Percentiles rank a stretch among this genome's conserved stretches.
Conservation (phyloP, 1,284 basidiomycete genomes). For the Malassezia psittaci region DNA sequence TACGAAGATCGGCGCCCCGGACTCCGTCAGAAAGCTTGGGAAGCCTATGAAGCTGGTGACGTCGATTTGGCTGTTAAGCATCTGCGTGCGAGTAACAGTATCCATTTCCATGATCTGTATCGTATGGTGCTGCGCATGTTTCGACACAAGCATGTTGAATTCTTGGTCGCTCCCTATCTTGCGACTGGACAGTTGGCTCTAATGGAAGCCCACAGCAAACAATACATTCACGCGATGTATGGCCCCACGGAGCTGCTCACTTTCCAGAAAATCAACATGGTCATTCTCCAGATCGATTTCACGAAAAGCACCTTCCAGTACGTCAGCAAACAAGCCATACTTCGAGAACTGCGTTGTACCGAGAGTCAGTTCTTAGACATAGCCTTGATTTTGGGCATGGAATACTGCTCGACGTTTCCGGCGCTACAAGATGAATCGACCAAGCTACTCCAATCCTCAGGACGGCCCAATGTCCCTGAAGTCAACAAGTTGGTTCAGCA, state of each 20-base stretch:
- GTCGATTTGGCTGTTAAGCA: conserved; percentile 74
- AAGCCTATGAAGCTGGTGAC: conserved; percentile 41
- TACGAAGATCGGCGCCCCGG: conserved; percentile 39
- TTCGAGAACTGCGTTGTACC: conserved; percentile 64
- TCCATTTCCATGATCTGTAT: conserved; percentile 66
- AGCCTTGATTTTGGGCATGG: conserved; percentile 80
- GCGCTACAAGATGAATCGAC: conserved; percentile 54
- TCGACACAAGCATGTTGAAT: conserved; percentile 88
- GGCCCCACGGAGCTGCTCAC: conserved; percentile 81
- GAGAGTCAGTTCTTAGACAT: conserved; percentile 93
- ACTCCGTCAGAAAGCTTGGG: conserved; percentile 37
- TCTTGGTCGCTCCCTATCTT: conserved; percentile 86
- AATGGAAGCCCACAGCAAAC: conserved; percentile 80
- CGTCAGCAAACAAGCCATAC: conserved; percentile 67
- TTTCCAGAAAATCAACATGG: conserved; percentile 72
- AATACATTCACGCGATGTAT: conserved; percentile 89
- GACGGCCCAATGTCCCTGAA: conserved; percentile 33
- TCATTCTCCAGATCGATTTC: conserved; percentile 68
- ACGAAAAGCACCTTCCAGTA: conserved; percentile 58
- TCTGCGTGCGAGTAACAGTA: conserved; percentile 62
- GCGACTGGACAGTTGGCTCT: conserved; percentile 92
- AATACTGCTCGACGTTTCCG: conserved; percentile 75
- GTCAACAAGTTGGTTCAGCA: conserved; percentile 49
- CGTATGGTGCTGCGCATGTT: conserved; percentile 83
- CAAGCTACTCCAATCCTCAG: conserved; percentile 20